Evolutionary conservation across 768 basidiomycete species (phyloP).

Genomic region (Pleurotus salmoneostramineus): DNA sequence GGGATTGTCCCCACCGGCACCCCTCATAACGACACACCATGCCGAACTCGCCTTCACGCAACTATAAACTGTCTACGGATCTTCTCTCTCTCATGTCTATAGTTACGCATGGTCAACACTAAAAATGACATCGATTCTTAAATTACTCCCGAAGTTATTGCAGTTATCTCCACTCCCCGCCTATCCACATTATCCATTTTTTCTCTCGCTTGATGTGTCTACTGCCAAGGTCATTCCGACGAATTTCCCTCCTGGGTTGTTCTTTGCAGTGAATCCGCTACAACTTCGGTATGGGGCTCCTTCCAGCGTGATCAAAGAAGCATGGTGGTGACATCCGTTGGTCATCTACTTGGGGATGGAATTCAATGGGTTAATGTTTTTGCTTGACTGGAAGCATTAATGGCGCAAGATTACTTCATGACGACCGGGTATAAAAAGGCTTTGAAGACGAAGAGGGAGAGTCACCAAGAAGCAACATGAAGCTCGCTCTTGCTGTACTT

Average conservation of each 20-base stretch:
- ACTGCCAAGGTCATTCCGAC: slow-evolving; percentile 9
- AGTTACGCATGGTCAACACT: too few relatives aligned
- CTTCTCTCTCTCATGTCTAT: too few relatives aligned
- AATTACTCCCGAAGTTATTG: slow-evolving; percentile 1
- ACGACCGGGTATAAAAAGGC: background rate
- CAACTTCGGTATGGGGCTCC: slow-evolving; percentile 14
- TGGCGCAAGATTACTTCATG: slow-evolving; percentile 4
- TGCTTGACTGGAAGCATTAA: background rate
- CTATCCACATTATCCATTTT: background rate
- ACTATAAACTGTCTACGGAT: too few relatives aligned
- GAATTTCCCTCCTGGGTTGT: slow-evolving; percentile 14
- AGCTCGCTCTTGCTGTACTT: slow-evolving; percentile 27
- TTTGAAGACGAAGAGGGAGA: background rate
- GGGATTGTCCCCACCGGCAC: background rate
- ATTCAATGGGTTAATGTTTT: background rate
- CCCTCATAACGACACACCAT: background rate
- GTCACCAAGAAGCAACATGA: slow-evolving; percentile 19
- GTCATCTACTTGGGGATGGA: background rate
- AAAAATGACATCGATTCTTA: background rate
- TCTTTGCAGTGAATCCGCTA: slow-evolving; percentile 14
- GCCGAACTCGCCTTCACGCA: too few relatives aligned
- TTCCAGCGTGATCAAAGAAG: slow-evolving; percentile 13
- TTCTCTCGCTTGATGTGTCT: background rate
- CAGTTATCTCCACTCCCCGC: background rate
- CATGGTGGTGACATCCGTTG: background rate